Conservation (phyloP, 176 grass and related monocot species). For the Bromus sterilis region DNA sequence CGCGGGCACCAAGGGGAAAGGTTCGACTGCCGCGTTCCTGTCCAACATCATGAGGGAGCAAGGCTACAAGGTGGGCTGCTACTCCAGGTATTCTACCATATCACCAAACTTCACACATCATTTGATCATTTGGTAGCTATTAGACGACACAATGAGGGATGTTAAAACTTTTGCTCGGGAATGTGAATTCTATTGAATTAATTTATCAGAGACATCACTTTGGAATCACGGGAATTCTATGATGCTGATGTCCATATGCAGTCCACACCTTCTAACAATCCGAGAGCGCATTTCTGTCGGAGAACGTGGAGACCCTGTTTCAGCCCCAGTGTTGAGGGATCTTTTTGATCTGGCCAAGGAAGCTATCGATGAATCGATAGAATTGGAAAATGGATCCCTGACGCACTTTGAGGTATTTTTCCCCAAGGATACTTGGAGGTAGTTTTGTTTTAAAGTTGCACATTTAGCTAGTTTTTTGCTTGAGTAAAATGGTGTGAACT, state of each 20-base stretch:
- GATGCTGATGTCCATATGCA: slow-evolving; percentile 20
- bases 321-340: slow-evolving; percentile 39
- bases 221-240: background rate
- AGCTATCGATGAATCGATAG: slow-evolving; percentile 59
- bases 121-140: background rate
- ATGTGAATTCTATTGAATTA: background rate
- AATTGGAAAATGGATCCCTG: slow-evolving; percentile 70
- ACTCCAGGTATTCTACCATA: slow-evolving; percentile 50
- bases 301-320: slow-evolving; percentile 58
- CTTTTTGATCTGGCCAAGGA: slow-evolving; percentile 51
- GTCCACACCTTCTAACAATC: slow-evolving; percentile 79
- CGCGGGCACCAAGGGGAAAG: slow-evolving; percentile 96
- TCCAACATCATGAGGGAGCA: slow-evolving; percentile 80
- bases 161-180: background rate
- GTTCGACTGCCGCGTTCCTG: slow-evolving; percentile 68
- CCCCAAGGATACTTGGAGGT: slow-evolving; percentile 48
- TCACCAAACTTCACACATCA: background rate
- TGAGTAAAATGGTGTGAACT: background rate
- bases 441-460: background rate
- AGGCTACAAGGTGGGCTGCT: slow-evolving; percentile 83
- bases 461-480: background rate
- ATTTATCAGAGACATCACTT: background rate
- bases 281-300: slow-evolving; percentile 80
- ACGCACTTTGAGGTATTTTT: slow-evolving; percentile 84
- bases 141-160: background rate